These are phyloP conservation scores for Croton setiger DNA, from an alignment of 441 rosid genomes.

Conservation along the genomic window DNA sequence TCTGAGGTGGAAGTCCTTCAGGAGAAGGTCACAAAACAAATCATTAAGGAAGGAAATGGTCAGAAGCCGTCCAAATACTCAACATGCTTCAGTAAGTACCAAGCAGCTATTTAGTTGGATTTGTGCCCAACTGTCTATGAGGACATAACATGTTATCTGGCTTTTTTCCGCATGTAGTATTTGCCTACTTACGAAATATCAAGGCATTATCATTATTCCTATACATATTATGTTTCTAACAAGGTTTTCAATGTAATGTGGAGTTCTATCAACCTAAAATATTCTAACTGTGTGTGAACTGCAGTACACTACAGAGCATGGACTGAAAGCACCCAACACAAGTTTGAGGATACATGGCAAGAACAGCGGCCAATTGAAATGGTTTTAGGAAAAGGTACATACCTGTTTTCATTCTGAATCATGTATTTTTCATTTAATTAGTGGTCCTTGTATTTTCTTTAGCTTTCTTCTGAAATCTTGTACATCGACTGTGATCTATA, in stretches of 20 bases:
- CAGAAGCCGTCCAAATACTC: constrained; percentile 87
- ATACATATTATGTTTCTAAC: not conserved
- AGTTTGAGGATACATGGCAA: constrained; percentile 88
- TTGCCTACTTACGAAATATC: not conserved
- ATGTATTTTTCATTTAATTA: not conserved
- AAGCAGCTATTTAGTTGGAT: not conserved
- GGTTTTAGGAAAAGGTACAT: constrained; percentile 82
- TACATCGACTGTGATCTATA: not conserved
- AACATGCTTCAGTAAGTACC: constrained; percentile 79
- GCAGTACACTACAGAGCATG: constrained; percentile 89
- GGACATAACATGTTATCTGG: not conserved
- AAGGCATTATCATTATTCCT: too few relatives aligned
- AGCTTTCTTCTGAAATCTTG: constrained; percentile 6
- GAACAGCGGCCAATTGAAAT: constrained; percentile 81
- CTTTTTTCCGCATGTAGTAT: not conserved
- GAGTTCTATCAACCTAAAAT: constrained; percentile 7
- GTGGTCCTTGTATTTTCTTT: not conserved
- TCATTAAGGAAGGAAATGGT: constrained; percentile 87
- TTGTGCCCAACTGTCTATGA: not conserved
- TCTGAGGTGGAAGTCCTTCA: constrained; percentile 58
- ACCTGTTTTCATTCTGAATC: constrained; percentile 4
- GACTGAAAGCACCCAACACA: constrained; percentile 71
- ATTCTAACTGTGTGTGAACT: constrained; percentile 23
- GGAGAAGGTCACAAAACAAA: constrained; percentile 83
- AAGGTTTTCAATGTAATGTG: not conserved